Percentiles rank a stretch among this genome's conserved stretches.
Conservation (phyloP, 768 basidiomycete genomes). For the Russula olivacea region DNA sequence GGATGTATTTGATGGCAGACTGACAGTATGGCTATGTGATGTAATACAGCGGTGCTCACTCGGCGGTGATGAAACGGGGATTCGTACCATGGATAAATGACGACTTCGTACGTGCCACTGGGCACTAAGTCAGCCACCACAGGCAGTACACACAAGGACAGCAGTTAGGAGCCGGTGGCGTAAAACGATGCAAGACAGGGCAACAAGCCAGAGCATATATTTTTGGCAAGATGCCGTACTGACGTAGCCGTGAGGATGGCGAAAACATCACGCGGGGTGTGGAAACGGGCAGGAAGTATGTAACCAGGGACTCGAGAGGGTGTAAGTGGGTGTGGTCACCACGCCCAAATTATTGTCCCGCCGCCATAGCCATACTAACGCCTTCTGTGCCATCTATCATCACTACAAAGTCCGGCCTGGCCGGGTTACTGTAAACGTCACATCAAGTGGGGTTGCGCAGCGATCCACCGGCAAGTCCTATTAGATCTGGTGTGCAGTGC, state of each 20-base stretch:
- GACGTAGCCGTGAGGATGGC: not conserved
- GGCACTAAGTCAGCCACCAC: not conserved
- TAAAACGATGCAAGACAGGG: not conserved
- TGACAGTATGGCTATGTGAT: constrained; percentile 2
- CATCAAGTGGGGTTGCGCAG: not conserved
- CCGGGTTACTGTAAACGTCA: not conserved
- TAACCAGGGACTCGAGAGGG: not conserved
- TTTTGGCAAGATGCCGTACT: not conserved
- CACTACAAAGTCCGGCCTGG: not conserved
- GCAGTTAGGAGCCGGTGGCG: not conserved
- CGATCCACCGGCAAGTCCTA: not conserved
- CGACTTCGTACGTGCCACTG: too few species aligned
- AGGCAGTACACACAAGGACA: not conserved
- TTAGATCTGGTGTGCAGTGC: not conserved
- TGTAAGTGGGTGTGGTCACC: not conserved
- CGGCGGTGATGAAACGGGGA: constrained; percentile 7
- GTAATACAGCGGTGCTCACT: constrained; percentile 1
- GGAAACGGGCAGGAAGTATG: constrained; percentile 3
- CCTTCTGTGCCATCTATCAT: not conserved
- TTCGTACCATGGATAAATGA: not conserved
- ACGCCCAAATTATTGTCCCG: not conserved
- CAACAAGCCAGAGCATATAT: not conserved
- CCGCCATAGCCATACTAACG: not conserved
- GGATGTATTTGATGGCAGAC: not conserved
- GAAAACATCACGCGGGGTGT: not conserved